A percentile compares a stretch with the other conserved stretches of the same genome.
Conservation (phyloP, 805 yeast species). For the Pichia insulana region DNA sequence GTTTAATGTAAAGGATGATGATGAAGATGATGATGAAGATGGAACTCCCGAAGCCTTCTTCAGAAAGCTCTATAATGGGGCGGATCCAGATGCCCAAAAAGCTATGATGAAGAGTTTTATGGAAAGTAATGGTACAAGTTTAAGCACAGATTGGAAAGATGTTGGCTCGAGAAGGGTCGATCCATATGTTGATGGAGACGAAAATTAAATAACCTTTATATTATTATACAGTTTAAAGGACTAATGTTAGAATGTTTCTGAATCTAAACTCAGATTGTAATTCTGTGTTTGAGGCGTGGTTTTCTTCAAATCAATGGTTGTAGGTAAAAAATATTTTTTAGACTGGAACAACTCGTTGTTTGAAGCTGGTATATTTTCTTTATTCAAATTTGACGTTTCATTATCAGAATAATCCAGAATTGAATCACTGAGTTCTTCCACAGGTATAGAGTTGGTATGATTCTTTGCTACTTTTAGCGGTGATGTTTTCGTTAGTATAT, state of each 20-base stretch:
- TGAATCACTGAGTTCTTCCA: slow-evolving; percentile 24
- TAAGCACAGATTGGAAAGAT: slow-evolving; percentile 90
- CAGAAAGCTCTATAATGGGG: slow-evolving; percentile 59
- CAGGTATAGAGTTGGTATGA: slow-evolving; percentile 6
- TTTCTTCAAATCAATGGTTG: not conserved
- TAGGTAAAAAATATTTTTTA: not conserved
- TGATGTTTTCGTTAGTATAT: slow-evolving; percentile 7
- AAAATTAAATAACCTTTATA: not conserved
- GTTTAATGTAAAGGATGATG: slow-evolving; percentile 15
- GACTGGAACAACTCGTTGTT: not conserved
- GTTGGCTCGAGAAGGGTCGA: slow-evolving; percentile 57
- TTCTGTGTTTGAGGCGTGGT: not conserved
- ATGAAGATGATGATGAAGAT: slow-evolving; percentile 37
- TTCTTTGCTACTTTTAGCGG: slow-evolving; percentile 6
- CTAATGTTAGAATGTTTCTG: slow-evolving; percentile 8
- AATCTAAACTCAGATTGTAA: slow-evolving; percentile 9
- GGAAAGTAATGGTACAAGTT: slow-evolving; percentile 91
- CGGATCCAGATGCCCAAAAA: slow-evolving; percentile 78
- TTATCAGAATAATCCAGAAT: slow-evolving; percentile 14
- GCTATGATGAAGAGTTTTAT: slow-evolving; percentile 96
- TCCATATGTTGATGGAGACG: slow-evolving; percentile 7
- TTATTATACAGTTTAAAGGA: not conserved
- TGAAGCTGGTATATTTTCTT: not conserved
- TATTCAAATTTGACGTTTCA: slow-evolving; percentile 2
- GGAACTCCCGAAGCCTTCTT: slow-evolving; percentile 61